A percentile compares a stretch with the other conserved stretches of the same genome.
These are phyloP conservation scores for Lachancea meyersii DNA, from an alignment of 805 yeast genomes.

Conservation along the genomic window DNA sequence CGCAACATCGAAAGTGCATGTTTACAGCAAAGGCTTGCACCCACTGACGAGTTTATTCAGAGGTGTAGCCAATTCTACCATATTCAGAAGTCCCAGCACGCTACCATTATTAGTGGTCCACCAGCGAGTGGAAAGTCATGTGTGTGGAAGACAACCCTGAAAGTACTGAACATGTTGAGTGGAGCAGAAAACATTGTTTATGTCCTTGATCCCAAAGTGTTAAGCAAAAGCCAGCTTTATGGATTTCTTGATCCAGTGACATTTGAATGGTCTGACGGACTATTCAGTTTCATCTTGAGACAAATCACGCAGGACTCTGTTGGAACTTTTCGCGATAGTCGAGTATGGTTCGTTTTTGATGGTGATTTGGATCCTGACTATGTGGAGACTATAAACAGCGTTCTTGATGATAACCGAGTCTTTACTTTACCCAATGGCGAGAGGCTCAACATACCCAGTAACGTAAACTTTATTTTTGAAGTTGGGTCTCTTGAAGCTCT, in stretches of 20 bases:
- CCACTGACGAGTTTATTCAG: conserved; percentile 40
- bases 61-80: conserved; percentile 59
- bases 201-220: conserved; percentile 68
- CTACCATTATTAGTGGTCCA: conserved; percentile 72
- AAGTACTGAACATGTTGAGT: conserved; percentile 37
- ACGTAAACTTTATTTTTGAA: conserved; percentile 68
- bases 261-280: conserved; percentile 89
- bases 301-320: conserved; percentile 33
- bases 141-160: conserved; percentile 44
- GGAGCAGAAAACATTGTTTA: conserved; percentile 36
- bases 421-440: conserved; percentile 89
- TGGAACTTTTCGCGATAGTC: conserved; percentile 36
- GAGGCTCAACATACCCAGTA: conserved; percentile 58
- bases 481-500: conserved; percentile 59
- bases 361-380: conserved; percentile 92
- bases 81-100: conserved; percentile 60
- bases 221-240: conserved; percentile 57
- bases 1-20: conserved; percentile 30
- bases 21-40: conserved; percentile 26
- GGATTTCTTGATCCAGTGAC: conserved; percentile 72
- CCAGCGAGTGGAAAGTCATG: conserved; percentile 72
- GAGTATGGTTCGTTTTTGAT: conserved; percentile 81
- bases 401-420: conserved; percentile 77
- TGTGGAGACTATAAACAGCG: conserved; percentile 88
- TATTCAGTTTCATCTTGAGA: conserved; percentile 64